Evolutionary conservation across 2,329 filamentous ascomycete species (phyloP), one percentile per base, ranked within the genome.

Genomic region (Coleophoma cylindrospora): DNA sequence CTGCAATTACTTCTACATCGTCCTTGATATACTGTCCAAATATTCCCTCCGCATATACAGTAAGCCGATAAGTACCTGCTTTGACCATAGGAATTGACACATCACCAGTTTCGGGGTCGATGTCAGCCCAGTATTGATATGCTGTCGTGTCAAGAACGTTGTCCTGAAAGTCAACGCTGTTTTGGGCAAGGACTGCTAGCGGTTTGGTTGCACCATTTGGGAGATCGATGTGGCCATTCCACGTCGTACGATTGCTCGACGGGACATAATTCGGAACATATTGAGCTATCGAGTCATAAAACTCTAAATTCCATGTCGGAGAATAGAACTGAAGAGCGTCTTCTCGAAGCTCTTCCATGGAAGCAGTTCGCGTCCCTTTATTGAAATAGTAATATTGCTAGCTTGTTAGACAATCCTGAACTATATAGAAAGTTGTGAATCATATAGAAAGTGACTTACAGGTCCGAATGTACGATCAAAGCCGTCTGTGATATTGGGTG

Each of bases 401-500:
- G 19, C 2, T 19, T 19, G 19, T 19, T 19, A 19, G 19, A 19
- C 19, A 19, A 19, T 19, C 19, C 19, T 19, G 19, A 19, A 19
- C 19, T 3, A 19, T 19, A 19, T 19, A 19, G 19, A 19, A 19
- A 19, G 19, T 19, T 19, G n/a, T 19, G 19, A 19, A 19, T 3
- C 19, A 19, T 19, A 19, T 19, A 19, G 19, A 19, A 19, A 19
- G 19, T 19, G 2, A 19, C 19, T 2, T 19, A 19, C 19, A 19
- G 19, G 19, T 1, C 83, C 83, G 58, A 84, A 84, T 0, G 82
- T 85, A 2, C 81, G 73, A 57, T 85, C 81, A 54, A 84, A 84
- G 0, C 82, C 82, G 53, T 80, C 64, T 1, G 78, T 83, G 57
- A 86, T 84, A 56, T 84, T 83, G 6, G 82, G 81, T 14, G 77